phyloP scores from a whole-genome alignment of 108 stramenopile species.

The Nitzschia palea region DNA sequence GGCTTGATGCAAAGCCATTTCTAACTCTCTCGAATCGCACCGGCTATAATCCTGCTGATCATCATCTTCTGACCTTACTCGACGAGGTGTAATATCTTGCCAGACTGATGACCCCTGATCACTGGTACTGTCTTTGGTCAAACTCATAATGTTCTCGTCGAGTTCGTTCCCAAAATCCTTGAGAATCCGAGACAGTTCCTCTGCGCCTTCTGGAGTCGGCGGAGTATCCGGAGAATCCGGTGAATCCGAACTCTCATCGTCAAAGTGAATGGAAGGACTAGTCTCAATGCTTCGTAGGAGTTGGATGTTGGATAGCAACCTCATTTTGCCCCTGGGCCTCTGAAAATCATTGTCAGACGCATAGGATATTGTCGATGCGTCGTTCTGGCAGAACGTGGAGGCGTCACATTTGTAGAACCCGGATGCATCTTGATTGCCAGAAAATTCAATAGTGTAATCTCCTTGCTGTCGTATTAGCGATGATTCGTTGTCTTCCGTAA shows the following conservation, averaged over 20 bases:
- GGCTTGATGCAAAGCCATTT: conserved; percentile 17
- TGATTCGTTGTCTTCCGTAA: too few species aligned
- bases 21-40: conserved; percentile 14
- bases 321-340: conserved; percentile 21
- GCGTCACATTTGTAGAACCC: conserved; percentile 2
- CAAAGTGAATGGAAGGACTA: background rate
- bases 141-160: conserved; percentile 10
- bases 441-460: background rate
- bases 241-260: too few species aligned
- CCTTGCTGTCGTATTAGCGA: background rate
- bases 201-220: background rate
- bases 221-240: background rate
- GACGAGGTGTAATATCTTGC: too few species aligned
- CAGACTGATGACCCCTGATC: too few species aligned
- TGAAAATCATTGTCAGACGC: conserved; percentile 19
- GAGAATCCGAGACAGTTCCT: conserved; percentile 6
- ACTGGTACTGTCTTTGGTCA: too few species aligned
- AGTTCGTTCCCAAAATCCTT: conserved; percentile 29
- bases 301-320: conserved; percentile 10
- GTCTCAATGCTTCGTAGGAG: background rate
- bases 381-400: conserved; percentile 2
- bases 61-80: too few species aligned
- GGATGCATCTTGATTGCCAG: conserved; percentile 1
- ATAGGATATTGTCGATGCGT: conserved; percentile 14
- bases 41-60: conserved; percentile 8